Percentiles rank a stretch among this genome's conserved stretches.
These are phyloP conservation scores for Ogataea hybrid DNA, from an alignment of 1,139 yeast genomes.

Conservation along the genomic window DNA sequence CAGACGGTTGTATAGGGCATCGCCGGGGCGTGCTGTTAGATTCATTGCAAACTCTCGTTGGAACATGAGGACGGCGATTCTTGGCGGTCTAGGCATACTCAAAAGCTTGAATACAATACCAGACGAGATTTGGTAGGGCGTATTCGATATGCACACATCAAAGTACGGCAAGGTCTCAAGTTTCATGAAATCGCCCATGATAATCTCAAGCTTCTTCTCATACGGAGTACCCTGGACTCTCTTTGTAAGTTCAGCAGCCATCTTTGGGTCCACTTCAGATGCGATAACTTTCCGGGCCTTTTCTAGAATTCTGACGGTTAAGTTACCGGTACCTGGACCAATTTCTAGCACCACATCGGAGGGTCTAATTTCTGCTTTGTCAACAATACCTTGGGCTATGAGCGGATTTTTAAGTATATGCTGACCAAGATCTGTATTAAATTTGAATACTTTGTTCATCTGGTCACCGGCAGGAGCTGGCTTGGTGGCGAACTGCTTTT, in stretches of 20 bases:
- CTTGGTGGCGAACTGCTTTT: conserved; percentile 48
- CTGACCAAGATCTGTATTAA: conserved; percentile 96
- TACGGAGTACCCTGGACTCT: conserved; percentile 96
- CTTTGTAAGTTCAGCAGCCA: conserved; percentile 98
- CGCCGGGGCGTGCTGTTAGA: conserved; percentile 94
- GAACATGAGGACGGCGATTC: conserved; percentile 95
- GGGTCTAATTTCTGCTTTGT: conserved; percentile 90
- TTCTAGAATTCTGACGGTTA: conserved; percentile 89
- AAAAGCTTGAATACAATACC: conserved; percentile 92
- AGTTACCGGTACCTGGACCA: conserved; percentile 99
- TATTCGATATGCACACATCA: conserved; percentile 93
- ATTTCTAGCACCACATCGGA: conserved; percentile 93
- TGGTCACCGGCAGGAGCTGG: conserved; percentile 54
- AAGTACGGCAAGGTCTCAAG: conserved; percentile 88
- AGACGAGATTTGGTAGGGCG: conserved; percentile 97
- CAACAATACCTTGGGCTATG: conserved; percentile 97
- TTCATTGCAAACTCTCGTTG: conserved; percentile 96
- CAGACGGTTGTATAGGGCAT: conserved; percentile 82
- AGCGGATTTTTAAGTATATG: conserved; percentile 94
- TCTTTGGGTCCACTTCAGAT: conserved; percentile 97
- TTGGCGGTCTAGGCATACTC: conserved; percentile 90
- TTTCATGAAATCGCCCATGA: conserved; percentile 95
- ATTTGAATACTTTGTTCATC: conserved; percentile 83
- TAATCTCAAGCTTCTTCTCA: conserved; percentile 85
- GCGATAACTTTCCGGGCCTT: conserved; percentile 92